These are phyloP conservation scores for Phytophthora vignae DNA, from an alignment of 352 stramenopile genomes.

Conservation along the genomic window DNA sequence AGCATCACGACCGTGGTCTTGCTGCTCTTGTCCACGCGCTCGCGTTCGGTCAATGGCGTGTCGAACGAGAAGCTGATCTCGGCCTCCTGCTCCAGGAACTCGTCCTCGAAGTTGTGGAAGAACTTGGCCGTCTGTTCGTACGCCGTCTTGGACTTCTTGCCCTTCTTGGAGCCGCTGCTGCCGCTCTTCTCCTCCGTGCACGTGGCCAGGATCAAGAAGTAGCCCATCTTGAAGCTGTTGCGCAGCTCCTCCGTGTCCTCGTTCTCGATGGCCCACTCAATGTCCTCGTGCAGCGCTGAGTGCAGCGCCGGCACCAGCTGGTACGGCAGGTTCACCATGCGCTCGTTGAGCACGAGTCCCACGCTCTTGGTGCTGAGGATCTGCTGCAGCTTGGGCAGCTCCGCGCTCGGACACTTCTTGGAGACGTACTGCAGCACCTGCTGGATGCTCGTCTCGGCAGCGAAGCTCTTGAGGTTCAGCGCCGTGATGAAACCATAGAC, in stretches of 20 bases:
- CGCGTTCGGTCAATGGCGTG: constrained; percentile 68
- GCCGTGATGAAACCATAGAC: constrained; percentile 90
- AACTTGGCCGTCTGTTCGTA: constrained; percentile 78
- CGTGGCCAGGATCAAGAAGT: constrained; percentile 80
- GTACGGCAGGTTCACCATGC: constrained; percentile 90
- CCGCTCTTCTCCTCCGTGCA: constrained; percentile 68
- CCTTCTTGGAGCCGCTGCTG: constrained; percentile 47
- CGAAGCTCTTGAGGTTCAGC: constrained; percentile 68
- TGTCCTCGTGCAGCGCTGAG: constrained; percentile 83
- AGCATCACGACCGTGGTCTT: constrained; percentile 85
- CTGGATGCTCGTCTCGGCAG: constrained; percentile 62
- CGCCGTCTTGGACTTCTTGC: constrained; percentile 81
- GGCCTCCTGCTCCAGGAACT: constrained; percentile 84
- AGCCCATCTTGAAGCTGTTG: constrained; percentile 80
- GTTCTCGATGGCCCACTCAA: constrained; percentile 87
- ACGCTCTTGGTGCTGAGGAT: constrained; percentile 70
- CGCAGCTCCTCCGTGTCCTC: constrained; percentile 70
- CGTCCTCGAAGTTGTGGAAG: constrained; percentile 90
- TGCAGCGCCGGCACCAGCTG: constrained; percentile 85
- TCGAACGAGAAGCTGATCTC: constrained; percentile 79
- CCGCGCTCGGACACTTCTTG: constrained; percentile 69
- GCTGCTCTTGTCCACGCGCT: constrained; percentile 60
- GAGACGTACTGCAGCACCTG: constrained; percentile 82
- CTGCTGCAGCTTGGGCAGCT: constrained; percentile 61
- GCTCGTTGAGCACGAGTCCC: constrained; percentile 80